A percentile compares a stretch with the other conserved stretches of the same genome.
Conservation (phyloP, 345 rosid species). For the Litchi chinensis region DNA sequence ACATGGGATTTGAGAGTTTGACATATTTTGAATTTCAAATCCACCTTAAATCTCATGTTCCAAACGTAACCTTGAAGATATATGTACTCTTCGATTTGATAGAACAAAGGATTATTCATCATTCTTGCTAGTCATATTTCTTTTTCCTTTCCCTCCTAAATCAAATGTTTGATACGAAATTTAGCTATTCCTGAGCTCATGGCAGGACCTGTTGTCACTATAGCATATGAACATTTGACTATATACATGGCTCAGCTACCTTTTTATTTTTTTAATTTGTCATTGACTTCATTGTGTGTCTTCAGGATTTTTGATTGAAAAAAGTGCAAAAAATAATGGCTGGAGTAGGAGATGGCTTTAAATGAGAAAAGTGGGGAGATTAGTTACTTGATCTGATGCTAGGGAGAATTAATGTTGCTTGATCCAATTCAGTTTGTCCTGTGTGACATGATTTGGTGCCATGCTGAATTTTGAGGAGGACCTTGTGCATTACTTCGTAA, state of each 20-base stretch:
- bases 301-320: slow-evolving; percentile 88
- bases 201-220: not conserved
- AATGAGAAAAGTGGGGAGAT: slow-evolving; percentile 98
- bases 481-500: not conserved
- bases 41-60: too few relatives aligned
- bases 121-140: not conserved
- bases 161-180: slow-evolving; percentile 2
- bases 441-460: not conserved
- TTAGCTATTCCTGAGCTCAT: not conserved
- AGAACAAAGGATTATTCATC: too few relatives aligned
- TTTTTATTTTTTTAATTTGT: not conserved
- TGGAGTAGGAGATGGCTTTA: slow-evolving; percentile 94
- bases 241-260: not conserved
- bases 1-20: too few relatives aligned
- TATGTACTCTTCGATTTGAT: too few relatives aligned
- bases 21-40: too few relatives aligned
- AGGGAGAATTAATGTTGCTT: slow-evolving; percentile 2
- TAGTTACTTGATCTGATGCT: slow-evolving; percentile 23
- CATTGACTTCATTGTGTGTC: slow-evolving; percentile 4
- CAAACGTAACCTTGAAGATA: too few relatives aligned
- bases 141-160: not conserved
- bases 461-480: not conserved
- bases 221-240: not conserved
- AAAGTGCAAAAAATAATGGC: slow-evolving; percentile 86
- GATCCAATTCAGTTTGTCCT: not conserved